Evolutionary conservation across 2,329 filamentous ascomycete genomes (phyloP), one percentile per base, ranked within the genome.

Genomic region (Hypoxylon sp.): DNA sequence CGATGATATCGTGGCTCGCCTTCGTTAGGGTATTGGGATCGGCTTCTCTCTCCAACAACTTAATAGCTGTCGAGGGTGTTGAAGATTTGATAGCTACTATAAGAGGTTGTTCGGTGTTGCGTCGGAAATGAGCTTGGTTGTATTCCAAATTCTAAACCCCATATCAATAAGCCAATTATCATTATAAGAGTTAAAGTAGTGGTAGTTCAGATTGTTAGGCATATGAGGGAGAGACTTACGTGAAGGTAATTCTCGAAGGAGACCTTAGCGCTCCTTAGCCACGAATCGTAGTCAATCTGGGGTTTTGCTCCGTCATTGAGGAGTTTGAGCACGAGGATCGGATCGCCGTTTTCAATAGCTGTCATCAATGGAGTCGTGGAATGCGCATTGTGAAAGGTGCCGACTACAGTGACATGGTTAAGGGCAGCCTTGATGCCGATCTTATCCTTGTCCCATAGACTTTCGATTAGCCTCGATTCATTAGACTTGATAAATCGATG

Each of bases 21-120:
- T 63, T 66, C 0, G 80, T 80, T 27, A 90, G 61, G 0, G 78
- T 76, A 55, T 89, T 89, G 0, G 84, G 78, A 68, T 92, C 80
- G 3, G 80, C 87, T 1, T 88, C 89, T 11, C 73, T 73, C 11
- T 81, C 72, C 1, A 95, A 66, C 2, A 95, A 76, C 29, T 79
- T 72, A 3, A 82, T 62, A 1, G 82, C 83, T 4, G 84, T 65
- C 0, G 75, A 71, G 0, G 74, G 72, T 11, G 69, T 61, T 2
- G n/a, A 72, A 69, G 63, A 84, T 50, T 61, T 82, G 64, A 71
- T 78, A 9, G 90, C 89, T 3, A 77, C 50, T 7, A 91, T 75
- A 9, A 94, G 71, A 0, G 90, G 89, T 63, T 93, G 89, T 44
- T 81, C 75, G 7, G 80, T 64, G 1, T 61, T 65, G 4, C 68